Conservation (phyloP, 106 monocot species). For the Dioscorea zingiberensis region DNA sequence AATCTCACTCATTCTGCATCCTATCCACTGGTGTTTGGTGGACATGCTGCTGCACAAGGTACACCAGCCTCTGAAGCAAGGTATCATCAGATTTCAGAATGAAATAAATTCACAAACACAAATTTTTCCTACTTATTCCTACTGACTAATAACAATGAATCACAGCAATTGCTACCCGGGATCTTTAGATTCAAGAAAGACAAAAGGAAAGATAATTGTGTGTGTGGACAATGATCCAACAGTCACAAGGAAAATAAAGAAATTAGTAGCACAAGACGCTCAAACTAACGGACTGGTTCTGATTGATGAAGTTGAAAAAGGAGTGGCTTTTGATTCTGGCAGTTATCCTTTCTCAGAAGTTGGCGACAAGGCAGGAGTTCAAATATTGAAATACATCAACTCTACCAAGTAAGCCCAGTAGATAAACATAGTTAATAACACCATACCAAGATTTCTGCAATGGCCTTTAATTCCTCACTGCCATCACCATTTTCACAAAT, state of each 20-base stretch:
- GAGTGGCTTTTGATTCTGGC: slow-evolving; percentile 70
- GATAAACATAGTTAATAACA: background rate
- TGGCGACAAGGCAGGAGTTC: slow-evolving; percentile 39
- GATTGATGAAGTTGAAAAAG: slow-evolving; percentile 64
- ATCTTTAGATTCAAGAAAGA: slow-evolving; percentile 62
- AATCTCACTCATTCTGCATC: slow-evolving; percentile 51
- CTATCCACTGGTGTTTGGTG: slow-evolving; percentile 68
- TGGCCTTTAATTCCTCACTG: too few relatives aligned
- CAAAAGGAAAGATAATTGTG: slow-evolving; percentile 68
- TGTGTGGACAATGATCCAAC: slow-evolving; percentile 71
- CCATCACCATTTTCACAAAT: background rate
- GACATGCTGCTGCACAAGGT: slow-evolving; percentile 55
- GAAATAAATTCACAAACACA: too few relatives aligned
- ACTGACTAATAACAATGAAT: background rate
- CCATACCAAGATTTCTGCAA: too few relatives aligned
- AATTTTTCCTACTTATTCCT: too few relatives aligned
- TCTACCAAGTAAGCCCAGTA: slow-evolving; percentile 89
- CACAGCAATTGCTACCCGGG: slow-evolving; percentile 95
- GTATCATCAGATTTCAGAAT: slow-evolving; percentile 20
- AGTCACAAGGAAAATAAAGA: slow-evolving; percentile 67
- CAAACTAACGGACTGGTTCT: slow-evolving; percentile 69
- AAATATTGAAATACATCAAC: slow-evolving; percentile 74
- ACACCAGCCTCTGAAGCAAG: slow-evolving; percentile 87
- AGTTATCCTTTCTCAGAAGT: slow-evolving; percentile 83
- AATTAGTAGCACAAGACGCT: slow-evolving; percentile 70